phyloP scores from a whole-genome alignment of 2,329 filamentous ascomycete species.

The Pseudogymnoascus sp. region DNA sequence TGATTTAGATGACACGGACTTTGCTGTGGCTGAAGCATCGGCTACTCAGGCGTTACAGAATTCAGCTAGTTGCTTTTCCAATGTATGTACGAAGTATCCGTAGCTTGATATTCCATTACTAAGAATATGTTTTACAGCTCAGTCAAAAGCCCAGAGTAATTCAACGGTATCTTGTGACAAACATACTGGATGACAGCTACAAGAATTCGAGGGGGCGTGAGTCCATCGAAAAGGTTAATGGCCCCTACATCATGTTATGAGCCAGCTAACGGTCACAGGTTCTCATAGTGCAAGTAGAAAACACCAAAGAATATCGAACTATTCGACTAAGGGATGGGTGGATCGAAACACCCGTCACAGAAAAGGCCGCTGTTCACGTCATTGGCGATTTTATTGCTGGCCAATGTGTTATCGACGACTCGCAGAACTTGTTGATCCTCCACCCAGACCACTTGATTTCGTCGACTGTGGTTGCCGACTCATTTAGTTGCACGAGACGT shows the following conservation, averaged over 20 bases:
- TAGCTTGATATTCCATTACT: slow-evolving; percentile 36
- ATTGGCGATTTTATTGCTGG: slow-evolving; percentile 69
- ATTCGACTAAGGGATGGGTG: slow-evolving; percentile 79
- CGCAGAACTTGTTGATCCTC: slow-evolving; percentile 75
- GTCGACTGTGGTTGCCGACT: slow-evolving; percentile 91
- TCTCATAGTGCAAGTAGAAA: slow-evolving; percentile 73
- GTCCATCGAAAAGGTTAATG: slow-evolving; percentile 57
- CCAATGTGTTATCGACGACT: slow-evolving; percentile 75
- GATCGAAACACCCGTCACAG: slow-evolving; percentile 69
- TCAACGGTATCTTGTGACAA: slow-evolving; percentile 76
- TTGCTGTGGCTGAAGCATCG: slow-evolving; percentile 65
- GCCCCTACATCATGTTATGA: neutral
- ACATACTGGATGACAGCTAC: slow-evolving; percentile 63
- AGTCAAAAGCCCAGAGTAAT: slow-evolving; percentile 63
- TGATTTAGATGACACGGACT: slow-evolving; percentile 58
- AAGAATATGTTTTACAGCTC: slow-evolving; percentile 55
- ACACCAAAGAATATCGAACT: slow-evolving; percentile 53
- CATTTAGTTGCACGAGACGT: slow-evolving; percentile 81
- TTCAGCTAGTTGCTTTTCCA: slow-evolving; percentile 29
- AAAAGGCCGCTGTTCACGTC: slow-evolving; percentile 74
- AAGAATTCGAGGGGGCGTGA: slow-evolving; percentile 51
- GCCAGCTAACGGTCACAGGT: slow-evolving; percentile 42
- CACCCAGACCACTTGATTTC: slow-evolving; percentile 95
- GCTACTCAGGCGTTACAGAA: slow-evolving; percentile 56
- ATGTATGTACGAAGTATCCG: slow-evolving; percentile 44